Evolutionary conservation across 139 green algal species (phyloP).

Genomic region (Spirogloea muscicola): DNA sequence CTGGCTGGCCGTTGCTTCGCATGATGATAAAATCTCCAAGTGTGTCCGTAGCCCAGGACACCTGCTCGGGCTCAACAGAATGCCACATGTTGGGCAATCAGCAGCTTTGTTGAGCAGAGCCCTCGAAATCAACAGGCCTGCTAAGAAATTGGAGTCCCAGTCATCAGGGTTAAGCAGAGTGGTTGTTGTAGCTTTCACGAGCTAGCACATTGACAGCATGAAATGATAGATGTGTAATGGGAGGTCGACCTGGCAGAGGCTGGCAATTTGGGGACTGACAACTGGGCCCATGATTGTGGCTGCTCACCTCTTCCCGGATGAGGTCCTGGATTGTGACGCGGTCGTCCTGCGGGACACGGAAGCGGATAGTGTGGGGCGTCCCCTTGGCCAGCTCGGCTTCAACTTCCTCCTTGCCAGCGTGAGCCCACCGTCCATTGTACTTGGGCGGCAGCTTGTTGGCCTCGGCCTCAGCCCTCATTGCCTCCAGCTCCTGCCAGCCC

Average conservation of each 20-base stretch:
- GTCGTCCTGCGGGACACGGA: slow-evolving; percentile 78
- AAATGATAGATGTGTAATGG: no score
- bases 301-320: slow-evolving; percentile 71
- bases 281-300: no score
- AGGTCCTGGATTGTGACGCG: slow-evolving; percentile 69
- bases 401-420: slow-evolving; percentile 77
- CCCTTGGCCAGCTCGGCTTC: slow-evolving; percentile 73
- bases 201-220: no score
- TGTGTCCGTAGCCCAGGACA: slow-evolving; percentile 93
- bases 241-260: no score
- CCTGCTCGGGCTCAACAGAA: slow-evolving; percentile 47
- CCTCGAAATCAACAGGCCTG: no score
- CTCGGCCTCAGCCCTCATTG: slow-evolving; percentile 86
- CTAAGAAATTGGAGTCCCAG: no score
- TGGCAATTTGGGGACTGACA: no score
- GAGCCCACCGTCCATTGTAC: slow-evolving; percentile 91
- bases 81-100: no score
- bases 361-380: slow-evolving; percentile 84
- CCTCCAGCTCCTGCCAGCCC: slow-evolving; percentile 52
- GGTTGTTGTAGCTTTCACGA: no score
- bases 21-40: slow-evolving; percentile 99
- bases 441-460: slow-evolving; percentile 88
- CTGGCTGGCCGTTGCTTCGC: slow-evolving; percentile 90
- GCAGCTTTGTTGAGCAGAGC: no score
- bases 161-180: no score